These are phyloP conservation scores for Paraconiothyrium brasiliense DNA, from an alignment of 2,329 filamentous ascomycete species.

Conservation along the genomic window DNA sequence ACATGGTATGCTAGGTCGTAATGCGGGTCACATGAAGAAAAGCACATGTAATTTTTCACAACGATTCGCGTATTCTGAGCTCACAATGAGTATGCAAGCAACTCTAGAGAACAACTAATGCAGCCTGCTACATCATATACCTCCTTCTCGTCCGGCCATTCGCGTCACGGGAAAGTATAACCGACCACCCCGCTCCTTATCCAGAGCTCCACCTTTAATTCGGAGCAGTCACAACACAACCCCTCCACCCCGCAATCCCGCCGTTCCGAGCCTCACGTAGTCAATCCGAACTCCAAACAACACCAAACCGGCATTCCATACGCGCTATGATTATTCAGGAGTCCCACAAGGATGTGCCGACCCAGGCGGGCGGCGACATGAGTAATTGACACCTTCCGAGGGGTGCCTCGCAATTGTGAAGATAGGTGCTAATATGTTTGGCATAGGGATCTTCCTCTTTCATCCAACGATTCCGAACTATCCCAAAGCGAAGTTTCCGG, in stretches of 20 bases:
- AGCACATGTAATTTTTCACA: background rate
- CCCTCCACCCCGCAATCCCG: constrained; percentile 18
- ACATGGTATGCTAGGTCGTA: constrained; percentile 2
- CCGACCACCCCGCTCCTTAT: constrained; percentile 8
- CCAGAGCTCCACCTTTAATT: background rate
- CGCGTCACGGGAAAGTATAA: constrained; percentile 5
- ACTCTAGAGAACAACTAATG: background rate
- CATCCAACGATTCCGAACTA: constrained; percentile 86
- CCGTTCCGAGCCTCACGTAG: constrained; percentile 8
- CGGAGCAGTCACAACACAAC: constrained; percentile 9
- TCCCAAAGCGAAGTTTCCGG: constrained; percentile 88
- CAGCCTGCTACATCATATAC: background rate
- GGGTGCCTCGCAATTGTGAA: background rate
- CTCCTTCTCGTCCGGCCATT: background rate
- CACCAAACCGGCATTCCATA: constrained; percentile 10
- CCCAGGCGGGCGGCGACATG: constrained; percentile 68
- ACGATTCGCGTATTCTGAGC: background rate
- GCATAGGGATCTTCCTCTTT: constrained; percentile 83
- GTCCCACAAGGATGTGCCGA: constrained; percentile 67
- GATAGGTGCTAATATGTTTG: constrained; percentile 7
- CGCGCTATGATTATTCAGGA: constrained; percentile 67
- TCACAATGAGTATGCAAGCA: background rate
- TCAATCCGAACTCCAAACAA: constrained; percentile 6
- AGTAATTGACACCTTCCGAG: constrained; percentile 50
- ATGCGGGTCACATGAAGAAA: background rate